phyloP scores from a whole-genome alignment of 2,329 filamentous ascomycete genomes.

The Aureobasidium sp. region DNA sequence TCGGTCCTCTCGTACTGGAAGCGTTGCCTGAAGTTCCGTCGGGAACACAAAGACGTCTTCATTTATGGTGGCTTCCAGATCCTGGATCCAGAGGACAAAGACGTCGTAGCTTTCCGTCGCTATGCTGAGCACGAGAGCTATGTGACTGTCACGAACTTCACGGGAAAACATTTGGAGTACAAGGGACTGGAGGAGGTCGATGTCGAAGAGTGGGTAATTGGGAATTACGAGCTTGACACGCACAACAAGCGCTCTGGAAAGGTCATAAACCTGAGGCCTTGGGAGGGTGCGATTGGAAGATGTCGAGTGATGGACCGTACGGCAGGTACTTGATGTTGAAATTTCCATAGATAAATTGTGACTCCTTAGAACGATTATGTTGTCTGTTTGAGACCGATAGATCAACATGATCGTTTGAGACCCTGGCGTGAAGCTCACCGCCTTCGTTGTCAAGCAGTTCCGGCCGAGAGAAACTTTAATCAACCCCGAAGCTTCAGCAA shows the following conservation, averaged over 20 bases:
- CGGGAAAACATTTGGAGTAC: not conserved
- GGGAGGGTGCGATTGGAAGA: not conserved
- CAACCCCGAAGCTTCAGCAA: too few species aligned
- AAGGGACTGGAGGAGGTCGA: not conserved
- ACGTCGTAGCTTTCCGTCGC: not conserved
- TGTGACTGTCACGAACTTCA: slow-evolving; percentile 2
- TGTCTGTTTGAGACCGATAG: too few species aligned
- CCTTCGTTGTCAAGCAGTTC: too few species aligned
- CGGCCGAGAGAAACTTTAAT: too few species aligned
- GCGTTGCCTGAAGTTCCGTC: slow-evolving; percentile 44
- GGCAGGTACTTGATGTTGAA: too few species aligned
- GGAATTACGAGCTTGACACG: not conserved
- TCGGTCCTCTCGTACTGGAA: slow-evolving; percentile 57
- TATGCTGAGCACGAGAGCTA: not conserved
- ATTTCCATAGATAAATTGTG: too few species aligned
- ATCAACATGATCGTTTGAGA: too few species aligned
- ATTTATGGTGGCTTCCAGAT: not conserved
- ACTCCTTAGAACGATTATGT: too few species aligned
- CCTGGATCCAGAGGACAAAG: not conserved
- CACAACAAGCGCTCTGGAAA: not conserved
- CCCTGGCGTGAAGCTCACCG: too few species aligned
- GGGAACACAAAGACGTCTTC: slow-evolving; percentile 47
- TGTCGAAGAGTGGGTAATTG: not conserved
- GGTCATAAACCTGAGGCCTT: not conserved
- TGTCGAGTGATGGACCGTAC: not conserved